These are phyloP conservation scores for Elsinoe fawcettii DNA, from an alignment of 2,329 filamentous ascomycete species.

Conservation along the genomic window DNA sequence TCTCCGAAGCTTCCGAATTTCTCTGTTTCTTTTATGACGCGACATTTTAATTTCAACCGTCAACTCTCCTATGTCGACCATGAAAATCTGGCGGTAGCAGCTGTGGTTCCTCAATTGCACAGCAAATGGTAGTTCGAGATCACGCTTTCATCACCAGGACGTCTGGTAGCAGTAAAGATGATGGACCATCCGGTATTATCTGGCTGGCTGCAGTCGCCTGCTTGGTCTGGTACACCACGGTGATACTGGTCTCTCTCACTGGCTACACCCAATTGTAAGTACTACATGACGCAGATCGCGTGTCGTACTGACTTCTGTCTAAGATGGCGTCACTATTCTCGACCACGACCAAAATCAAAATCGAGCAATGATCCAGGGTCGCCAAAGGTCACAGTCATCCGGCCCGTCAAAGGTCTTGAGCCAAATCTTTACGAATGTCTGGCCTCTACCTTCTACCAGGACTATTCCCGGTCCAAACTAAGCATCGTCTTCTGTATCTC, in stretches of 20 bases:
- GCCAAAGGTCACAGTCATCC: slow-evolving; percentile 82
- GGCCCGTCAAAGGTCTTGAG: slow-evolving; percentile 88
- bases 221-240: slow-evolving; percentile 49
- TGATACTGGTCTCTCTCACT: slow-evolving; percentile 49
- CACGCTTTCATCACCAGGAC: background rate
- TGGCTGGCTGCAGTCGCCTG: slow-evolving; percentile 34
- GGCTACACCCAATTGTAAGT: slow-evolving; percentile 54
- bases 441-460: slow-evolving; percentile 72
- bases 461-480: slow-evolving; percentile 68
- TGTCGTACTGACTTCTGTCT: slow-evolving; percentile 18
- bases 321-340: slow-evolving; percentile 50
- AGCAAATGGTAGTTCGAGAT: background rate
- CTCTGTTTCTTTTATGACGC: background rate
- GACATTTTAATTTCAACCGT: background rate
- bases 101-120: background rate
- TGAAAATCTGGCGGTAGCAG: background rate
- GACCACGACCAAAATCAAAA: slow-evolving; percentile 27
- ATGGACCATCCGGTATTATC: background rate
- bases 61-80: background rate
- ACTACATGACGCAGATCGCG: background rate
- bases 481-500: slow-evolving; percentile 78
- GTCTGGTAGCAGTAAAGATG: background rate
- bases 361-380: slow-evolving; percentile 36
- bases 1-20: background rate
- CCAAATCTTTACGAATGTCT: slow-evolving; percentile 88